Base-by-base conservation (phyloP, 2,329 filamentous ascomycete genomes). In the Setomelanomma holmii region DNA sequence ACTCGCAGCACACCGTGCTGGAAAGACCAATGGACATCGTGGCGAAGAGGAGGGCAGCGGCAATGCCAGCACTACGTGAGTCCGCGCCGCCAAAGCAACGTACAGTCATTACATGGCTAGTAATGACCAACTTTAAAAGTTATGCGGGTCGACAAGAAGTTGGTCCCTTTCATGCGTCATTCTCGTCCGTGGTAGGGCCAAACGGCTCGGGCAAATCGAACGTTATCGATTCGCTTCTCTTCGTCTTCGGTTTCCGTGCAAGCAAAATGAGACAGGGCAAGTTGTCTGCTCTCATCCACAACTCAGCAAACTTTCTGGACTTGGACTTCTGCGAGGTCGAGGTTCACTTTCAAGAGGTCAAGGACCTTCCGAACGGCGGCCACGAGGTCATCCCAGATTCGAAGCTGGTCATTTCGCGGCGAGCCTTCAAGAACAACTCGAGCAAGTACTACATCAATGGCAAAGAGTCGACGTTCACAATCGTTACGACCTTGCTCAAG, bases 191-290 rank as follows among this genome's bases (percentile, higher is more conserved):
- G 2, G 95, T 99, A 8, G 96, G 95, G 0, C 95, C 96, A 43
- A 99, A 99, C 73, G 95, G 95, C 55, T 99, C 95, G 8, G 95
- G 95, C 53, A 99, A 99, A 75, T 98, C 95, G 19, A 99, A 99
- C 67, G 96, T 99, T 57, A 99, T 99, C 71, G 95, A 99, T 76
- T 97, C 95, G 2, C 80, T 99, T 22, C 85, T 99, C 1, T 99
- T 99, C 69, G 95, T 99, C n/a, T 99, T 99, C 71, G 95, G 96
- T 47, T 99, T 99, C 79, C 88, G 95, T 54, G 95, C 95, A 36
- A 98, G 93, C 82, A 99, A 99, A 78, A 99, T 99, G 95, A 86
- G 95, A 68, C 95, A 99, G 75, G 95, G 95, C 69, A 99, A 99
- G 78, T 92, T 99, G 41, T 99, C 95, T 1, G 95, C 95, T 4